Conservation (phyloP, 805 yeast genomes). For the Maudiozyma pseudohumilis region DNA sequence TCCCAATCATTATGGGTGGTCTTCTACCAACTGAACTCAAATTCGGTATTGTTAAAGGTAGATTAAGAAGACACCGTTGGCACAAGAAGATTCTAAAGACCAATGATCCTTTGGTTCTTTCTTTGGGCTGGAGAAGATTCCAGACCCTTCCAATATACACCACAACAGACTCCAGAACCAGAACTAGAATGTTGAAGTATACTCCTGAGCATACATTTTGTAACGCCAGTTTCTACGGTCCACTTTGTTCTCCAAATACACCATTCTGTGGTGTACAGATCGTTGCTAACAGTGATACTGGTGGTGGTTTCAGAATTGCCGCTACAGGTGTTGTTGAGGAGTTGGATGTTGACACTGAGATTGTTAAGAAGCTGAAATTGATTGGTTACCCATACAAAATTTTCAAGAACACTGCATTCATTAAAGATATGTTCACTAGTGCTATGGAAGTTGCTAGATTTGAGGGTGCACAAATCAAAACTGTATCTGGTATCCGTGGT, state of each 20-base stretch:
- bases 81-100: slow-evolving; percentile 91
- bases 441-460: slow-evolving; percentile 93
- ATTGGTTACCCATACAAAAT: slow-evolving; percentile 93
- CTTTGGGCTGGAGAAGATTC: slow-evolving; percentile 97
- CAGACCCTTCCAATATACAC: slow-evolving; percentile 94
- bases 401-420: slow-evolving; percentile 91
- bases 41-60: slow-evolving; percentile 85
- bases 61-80: slow-evolving; percentile 98
- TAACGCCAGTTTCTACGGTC: slow-evolving; percentile 93
- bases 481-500: slow-evolving; percentile 96
- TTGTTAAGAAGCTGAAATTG: slow-evolving; percentile 88
- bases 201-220: slow-evolving; percentile 98
- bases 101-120: slow-evolving; percentile 87
- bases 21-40: slow-evolving; percentile 81
- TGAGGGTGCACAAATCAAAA: slow-evolving; percentile 94
- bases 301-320: slow-evolving; percentile 86
- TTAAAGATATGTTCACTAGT: slow-evolving; percentile 91
- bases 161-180: slow-evolving; percentile 92
- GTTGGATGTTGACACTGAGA: slow-evolving; percentile 78
- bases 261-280: slow-evolving; percentile 93
- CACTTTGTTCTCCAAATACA: slow-evolving; percentile 93
- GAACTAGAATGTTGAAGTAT: slow-evolving; percentile 95
- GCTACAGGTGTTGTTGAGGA: slow-evolving; percentile 96
- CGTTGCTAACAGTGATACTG: slow-evolving; percentile 73
- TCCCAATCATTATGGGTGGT: slow-evolving; percentile 86